Evolutionary conservation across 2,329 filamentous ascomycete genomes (phyloP).

Genomic region (Cordyceps cicadae): DNA sequence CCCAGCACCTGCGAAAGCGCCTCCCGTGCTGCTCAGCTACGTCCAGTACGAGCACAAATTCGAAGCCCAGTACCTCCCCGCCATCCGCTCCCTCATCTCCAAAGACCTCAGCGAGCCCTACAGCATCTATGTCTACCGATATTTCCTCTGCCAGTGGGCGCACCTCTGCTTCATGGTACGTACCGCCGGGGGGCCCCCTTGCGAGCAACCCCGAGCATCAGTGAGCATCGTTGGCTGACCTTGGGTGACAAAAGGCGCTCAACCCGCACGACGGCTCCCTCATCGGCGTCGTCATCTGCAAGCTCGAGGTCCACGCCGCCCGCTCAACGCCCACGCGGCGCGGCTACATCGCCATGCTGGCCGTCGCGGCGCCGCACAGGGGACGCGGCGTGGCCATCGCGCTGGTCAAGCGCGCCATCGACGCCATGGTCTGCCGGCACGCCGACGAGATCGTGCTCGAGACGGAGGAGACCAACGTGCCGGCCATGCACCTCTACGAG

Average conservation of each 20-base stretch:
- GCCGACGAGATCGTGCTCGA: constrained; percentile 95
- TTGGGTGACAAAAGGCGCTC: constrained; percentile 42
- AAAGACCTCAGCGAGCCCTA: constrained; percentile 97
- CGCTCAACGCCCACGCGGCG: constrained; percentile 67
- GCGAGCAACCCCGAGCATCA: constrained; percentile 8
- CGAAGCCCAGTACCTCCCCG: constrained; percentile 62
- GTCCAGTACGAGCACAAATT: constrained; percentile 54
- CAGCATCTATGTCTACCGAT: constrained; percentile 98
- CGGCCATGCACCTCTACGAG: constrained; percentile 89
- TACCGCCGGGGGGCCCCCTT: not conserved
- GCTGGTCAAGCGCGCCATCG: constrained; percentile 82
- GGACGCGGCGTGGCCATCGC: constrained; percentile 82
- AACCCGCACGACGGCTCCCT: constrained; percentile 55
- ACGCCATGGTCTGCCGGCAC: constrained; percentile 74
- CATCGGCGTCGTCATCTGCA: constrained; percentile 87
- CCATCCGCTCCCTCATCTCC: constrained; percentile 86
- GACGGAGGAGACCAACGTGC: constrained; percentile 86
- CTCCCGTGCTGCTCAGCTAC: constrained; percentile 45
- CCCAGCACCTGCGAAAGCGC: constrained; percentile 22
- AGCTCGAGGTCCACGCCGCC: constrained; percentile 81
- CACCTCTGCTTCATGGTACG: constrained; percentile 90
- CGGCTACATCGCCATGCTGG: constrained; percentile 97
- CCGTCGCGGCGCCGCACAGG: constrained; percentile 72
- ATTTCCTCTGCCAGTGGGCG: constrained; percentile 96
- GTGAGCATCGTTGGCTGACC: not conserved